Percentiles rank a stretch among this genome's conserved stretches.
These are phyloP conservation scores for Phyllosticta citribraziliensis DNA, from an alignment of 2,329 filamentous ascomycete genomes.

Conservation along the genomic window DNA sequence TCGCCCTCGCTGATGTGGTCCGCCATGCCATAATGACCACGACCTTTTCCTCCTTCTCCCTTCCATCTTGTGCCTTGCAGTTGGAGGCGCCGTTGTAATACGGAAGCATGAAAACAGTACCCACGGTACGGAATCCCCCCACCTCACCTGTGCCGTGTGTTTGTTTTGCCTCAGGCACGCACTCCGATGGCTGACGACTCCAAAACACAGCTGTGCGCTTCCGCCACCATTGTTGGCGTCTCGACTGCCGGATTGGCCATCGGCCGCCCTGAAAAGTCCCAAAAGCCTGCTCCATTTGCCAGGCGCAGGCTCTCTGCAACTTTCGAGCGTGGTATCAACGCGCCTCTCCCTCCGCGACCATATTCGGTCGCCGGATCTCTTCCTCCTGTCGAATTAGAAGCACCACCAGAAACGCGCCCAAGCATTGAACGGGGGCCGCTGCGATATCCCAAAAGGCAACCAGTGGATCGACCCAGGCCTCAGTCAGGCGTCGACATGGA, in stretches of 20 bases:
- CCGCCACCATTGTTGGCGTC: slow-evolving; percentile 50
- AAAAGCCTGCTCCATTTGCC: slow-evolving; percentile 1
- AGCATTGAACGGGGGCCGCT: slow-evolving; percentile 6
- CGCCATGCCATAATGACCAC: slow-evolving; percentile 32
- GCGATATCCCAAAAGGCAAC: neutral
- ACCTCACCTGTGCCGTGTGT: neutral
- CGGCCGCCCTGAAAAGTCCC: slow-evolving; percentile 38
- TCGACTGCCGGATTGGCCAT: slow-evolving; percentile 50
- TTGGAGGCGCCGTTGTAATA: slow-evolving; percentile 23
- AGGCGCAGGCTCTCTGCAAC: neutral
- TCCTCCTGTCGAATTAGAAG: neutral
- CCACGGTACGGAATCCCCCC: slow-evolving; percentile 26
- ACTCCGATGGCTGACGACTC: slow-evolving; percentile 26
- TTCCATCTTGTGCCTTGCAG: slow-evolving; percentile 26
- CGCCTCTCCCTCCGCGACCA: slow-evolving; percentile 1
- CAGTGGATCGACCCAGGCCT: neutral
- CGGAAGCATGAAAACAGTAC: slow-evolving; percentile 38
- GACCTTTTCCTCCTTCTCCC: slow-evolving; percentile 23
- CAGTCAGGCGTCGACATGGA: neutral
- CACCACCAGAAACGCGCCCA: neutral
- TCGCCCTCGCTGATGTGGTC: slow-evolving; percentile 9
- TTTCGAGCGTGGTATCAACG: neutral
- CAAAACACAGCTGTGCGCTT: slow-evolving; percentile 48
- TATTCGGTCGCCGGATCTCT: slow-evolving; percentile 1
- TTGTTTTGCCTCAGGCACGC: slow-evolving; percentile 12